These are phyloP conservation scores for Prunus dulcis DNA, from an alignment of 306 rosid species.

Conservation along the genomic window DNA sequence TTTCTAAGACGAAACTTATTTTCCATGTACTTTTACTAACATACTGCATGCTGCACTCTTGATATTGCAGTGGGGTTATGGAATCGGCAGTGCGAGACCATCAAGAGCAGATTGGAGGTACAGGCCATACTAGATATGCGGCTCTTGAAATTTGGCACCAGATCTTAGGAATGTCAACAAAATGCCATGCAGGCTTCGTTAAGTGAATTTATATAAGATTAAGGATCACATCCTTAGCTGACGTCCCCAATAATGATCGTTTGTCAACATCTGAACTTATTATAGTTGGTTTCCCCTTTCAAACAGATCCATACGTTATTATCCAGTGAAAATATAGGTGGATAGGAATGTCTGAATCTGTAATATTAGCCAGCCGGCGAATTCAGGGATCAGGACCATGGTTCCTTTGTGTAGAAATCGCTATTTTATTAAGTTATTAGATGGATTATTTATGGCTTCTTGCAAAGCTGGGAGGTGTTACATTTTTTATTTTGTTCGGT, in stretches of 20 bases:
- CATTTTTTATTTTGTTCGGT: neutral
- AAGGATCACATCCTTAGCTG: neutral
- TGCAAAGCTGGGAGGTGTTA: neutral
- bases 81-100: constrained; percentile 70
- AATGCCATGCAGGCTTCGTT: neutral
- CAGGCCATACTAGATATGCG: constrained; percentile 64
- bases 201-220: neutral
- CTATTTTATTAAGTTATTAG: neutral
- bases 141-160: neutral
- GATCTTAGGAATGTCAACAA: neutral
- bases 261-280: neutral
- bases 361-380: neutral
- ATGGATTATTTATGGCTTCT: neutral
- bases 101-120: constrained; percentile 96
- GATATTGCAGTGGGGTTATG: constrained; percentile 87
- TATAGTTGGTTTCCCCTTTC: neutral
- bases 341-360: constrained; percentile 1
- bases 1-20: neutral
- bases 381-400: constrained; percentile 1
- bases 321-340: neutral
- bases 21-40: neutral
- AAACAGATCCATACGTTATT: neutral
- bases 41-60: neutral
- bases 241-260: neutral
- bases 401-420: constrained; percentile 11